Percentiles rank a stretch among this genome's conserved stretches.
These are phyloP conservation scores for Mycena indigotica DNA, from an alignment of 768 basidiomycete species.

Conservation along the genomic window DNA sequence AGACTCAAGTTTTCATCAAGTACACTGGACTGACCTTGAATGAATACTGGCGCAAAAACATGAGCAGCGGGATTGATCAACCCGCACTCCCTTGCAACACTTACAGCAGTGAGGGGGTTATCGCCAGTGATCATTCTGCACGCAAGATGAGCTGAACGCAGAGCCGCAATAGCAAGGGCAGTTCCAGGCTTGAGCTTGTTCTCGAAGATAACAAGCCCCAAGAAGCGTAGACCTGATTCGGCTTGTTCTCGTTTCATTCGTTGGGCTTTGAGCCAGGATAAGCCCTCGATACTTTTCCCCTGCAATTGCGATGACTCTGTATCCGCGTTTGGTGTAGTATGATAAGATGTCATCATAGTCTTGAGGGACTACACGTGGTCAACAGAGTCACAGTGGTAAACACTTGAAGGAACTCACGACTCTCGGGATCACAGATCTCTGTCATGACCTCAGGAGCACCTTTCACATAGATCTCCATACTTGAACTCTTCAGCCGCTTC, in stretches of 20 bases:
- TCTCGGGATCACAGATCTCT: constrained; percentile 89
- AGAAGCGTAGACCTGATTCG: constrained; percentile 85
- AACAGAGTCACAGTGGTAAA: no score
- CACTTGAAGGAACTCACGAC: constrained; percentile 73
- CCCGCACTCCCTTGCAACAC: constrained; percentile 92
- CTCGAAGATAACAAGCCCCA: constrained; percentile 96
- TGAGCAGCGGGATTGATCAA: constrained; percentile 87
- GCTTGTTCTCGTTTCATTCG: constrained; percentile 96
- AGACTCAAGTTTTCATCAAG: background rate
- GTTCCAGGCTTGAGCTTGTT: constrained; percentile 96
- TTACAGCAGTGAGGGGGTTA: constrained; percentile 94
- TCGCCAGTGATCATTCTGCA: constrained; percentile 99
- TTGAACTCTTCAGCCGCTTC: constrained; percentile 88
- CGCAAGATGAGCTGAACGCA: constrained; percentile 87
- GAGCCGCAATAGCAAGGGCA: constrained; percentile 82
- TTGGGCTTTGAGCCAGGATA: constrained; percentile 97
- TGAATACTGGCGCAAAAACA: constrained; percentile 83
- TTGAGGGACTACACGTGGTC: constrained; percentile 89
- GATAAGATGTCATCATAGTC: constrained; percentile 96
- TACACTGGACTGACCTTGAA: constrained; percentile 57
- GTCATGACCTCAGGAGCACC: constrained; percentile 99
- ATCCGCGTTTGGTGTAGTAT: constrained; percentile 96
- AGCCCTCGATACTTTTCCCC: constrained; percentile 91
- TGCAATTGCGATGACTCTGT: constrained; percentile 96
- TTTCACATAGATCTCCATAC: constrained; percentile 98